Conservation (phyloP, 83 land plant genomes). For the Picea abies region DNA sequence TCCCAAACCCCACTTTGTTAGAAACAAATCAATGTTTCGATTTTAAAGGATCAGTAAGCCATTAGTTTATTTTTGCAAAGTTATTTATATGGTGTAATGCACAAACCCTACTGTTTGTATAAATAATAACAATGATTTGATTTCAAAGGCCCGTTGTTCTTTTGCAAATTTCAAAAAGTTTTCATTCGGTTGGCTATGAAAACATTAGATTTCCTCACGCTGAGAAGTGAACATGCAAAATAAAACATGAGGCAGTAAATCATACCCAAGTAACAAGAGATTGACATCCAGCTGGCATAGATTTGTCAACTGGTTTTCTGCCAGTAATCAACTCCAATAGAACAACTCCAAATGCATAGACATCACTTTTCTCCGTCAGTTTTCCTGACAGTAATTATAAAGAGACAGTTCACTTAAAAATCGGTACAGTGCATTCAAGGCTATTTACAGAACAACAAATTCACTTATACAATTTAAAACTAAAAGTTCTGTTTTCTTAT, state of each 20-base stretch:
- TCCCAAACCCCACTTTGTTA: neutral
- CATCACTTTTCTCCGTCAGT: slow-evolving; percentile 81
- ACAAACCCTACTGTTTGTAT: neutral
- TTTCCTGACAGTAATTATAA: slow-evolving; percentile 41
- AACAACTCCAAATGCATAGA: slow-evolving; percentile 86
- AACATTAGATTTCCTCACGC: neutral
- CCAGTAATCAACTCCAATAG: slow-evolving; percentile 77
- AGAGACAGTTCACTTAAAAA: neutral
- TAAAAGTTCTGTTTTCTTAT: neutral
- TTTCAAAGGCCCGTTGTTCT: no score
- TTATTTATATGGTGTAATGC: neutral
- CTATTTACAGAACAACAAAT: neutral
- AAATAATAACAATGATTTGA: neutral
- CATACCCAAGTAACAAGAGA: slow-evolving; percentile 76
- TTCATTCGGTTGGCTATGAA: neutral
- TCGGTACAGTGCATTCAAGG: neutral
- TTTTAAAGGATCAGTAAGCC: neutral
- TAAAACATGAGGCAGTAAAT: neutral
- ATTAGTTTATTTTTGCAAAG: neutral
- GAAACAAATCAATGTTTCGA: neutral
- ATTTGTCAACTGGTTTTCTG: slow-evolving; percentile 63
- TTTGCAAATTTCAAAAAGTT: no score
- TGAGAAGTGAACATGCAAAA: no score
- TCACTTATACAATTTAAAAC: neutral
- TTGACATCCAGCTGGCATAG: slow-evolving; percentile 62